These are phyloP conservation scores for Fusarium acutatum DNA, from an alignment of 2,329 filamentous ascomycete species.

Conservation along the genomic window DNA sequence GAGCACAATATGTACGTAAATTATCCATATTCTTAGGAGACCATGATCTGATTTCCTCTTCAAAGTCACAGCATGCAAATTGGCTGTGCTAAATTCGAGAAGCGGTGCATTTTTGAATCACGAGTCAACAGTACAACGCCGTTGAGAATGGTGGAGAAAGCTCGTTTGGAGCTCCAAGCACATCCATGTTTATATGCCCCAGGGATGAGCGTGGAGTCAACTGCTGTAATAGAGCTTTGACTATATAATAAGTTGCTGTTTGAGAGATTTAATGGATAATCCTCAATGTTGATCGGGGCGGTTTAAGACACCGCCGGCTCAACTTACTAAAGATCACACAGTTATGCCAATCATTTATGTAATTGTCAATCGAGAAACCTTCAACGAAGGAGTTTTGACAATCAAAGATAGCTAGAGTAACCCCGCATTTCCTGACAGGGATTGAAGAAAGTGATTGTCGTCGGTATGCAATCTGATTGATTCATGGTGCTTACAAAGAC, in stretches of 20 bases:
- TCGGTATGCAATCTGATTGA: conserved; percentile 20
- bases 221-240: conserved; percentile 5
- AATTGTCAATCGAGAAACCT: conserved; percentile 7
- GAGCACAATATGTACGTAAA: background rate
- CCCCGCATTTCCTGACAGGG: conserved; percentile 23
- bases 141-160: conserved; percentile 32
- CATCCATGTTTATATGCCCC: conserved; percentile 18
- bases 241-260: background rate
- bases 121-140: conserved; percentile 10
- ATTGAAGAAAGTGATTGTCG: conserved; percentile 1
- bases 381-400: conserved; percentile 7
- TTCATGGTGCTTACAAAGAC: conserved; percentile 27
- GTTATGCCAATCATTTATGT: conserved; percentile 23
- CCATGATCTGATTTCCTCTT: conserved; percentile 28
- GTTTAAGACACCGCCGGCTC: background rate
- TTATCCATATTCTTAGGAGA: background rate
- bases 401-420: conserved; percentile 20
- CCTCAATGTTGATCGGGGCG: background rate
- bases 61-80: background rate
- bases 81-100: conserved; percentile 1
- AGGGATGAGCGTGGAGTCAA: conserved; percentile 24
- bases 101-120: conserved; percentile 30
- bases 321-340: background rate
- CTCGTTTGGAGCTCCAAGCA: conserved; percentile 10
- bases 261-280: conserved; percentile 11